Percentiles rank a stretch among this genome's conserved stretches.
Evolutionary conservation across 1,284 basidiomycete genomes (phyloP).

Genomic region (Austropuccinia psidii): DNA sequence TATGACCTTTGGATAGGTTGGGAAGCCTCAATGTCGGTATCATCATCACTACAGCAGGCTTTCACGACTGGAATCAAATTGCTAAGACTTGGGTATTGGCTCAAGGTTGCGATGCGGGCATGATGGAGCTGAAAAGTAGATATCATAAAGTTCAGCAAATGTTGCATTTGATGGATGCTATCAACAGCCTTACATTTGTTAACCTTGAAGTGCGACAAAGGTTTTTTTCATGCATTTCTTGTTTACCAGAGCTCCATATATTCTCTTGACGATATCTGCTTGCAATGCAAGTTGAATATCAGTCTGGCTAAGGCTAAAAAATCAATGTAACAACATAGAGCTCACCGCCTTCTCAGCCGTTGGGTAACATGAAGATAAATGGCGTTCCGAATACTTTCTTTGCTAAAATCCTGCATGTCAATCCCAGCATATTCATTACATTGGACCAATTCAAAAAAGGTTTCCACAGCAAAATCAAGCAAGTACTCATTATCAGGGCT

Average conservation of each 20-base stretch:
- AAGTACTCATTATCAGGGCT: slow-evolving; percentile 1
- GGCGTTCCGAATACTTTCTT: background rate
- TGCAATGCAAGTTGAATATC: background rate
- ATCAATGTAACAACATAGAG: background rate
- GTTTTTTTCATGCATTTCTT: background rate
- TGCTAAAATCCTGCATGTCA: background rate
- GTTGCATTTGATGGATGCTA: no score
- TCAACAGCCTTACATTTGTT: background rate
- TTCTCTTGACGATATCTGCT: background rate
- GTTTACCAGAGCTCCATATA: background rate
- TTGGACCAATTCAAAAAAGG: slow-evolving; percentile 4
- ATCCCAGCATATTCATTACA: slow-evolving; percentile 1
- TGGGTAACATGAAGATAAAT: background rate
- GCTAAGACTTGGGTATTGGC: background rate
- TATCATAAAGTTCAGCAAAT: background rate
- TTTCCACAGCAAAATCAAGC: background rate
- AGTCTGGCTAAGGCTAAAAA: background rate
- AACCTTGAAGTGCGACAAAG: background rate
- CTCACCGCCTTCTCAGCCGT: background rate
- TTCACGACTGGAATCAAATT: background rate
- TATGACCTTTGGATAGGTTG: slow-evolving; percentile 1
- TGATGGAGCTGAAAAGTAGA: background rate
- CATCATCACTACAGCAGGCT: slow-evolving; percentile 5
- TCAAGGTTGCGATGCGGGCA: background rate
- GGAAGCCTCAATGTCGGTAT: background rate